Percentiles rank a stretch among this genome's conserved stretches.
Evolutionary conservation across 805 yeast species (phyloP).

Genomic region (Wickerhamomyces bovis): DNA sequence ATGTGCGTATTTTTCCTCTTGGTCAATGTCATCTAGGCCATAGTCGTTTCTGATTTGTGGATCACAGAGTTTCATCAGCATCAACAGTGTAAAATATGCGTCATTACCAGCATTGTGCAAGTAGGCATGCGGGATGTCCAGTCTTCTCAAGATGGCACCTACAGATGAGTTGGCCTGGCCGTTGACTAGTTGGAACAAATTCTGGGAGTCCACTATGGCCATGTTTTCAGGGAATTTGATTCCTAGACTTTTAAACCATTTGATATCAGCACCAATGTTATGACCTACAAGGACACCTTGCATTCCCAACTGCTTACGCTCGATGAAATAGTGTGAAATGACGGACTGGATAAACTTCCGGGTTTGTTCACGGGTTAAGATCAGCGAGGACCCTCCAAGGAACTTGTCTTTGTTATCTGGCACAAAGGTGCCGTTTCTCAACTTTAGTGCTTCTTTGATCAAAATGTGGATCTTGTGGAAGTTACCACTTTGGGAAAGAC

Average conservation of each 20-base stretch:
- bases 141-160: conserved; percentile 38
- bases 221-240: conserved; percentile 35
- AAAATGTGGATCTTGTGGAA: conserved; percentile 38
- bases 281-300: conserved; percentile 52
- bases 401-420: conserved; percentile 47
- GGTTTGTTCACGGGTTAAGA: conserved; percentile 33
- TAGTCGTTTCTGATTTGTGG: conserved; percentile 29
- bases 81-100: conserved; percentile 52
- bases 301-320: conserved; percentile 24
- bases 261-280: conserved; percentile 47
- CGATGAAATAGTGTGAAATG: conserved; percentile 37
- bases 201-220: conserved; percentile 41
- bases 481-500: conserved; percentile 32
- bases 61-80: conserved; percentile 47
- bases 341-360: conserved; percentile 35
- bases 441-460: conserved; percentile 36
- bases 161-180: conserved; percentile 37
- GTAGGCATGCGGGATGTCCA: conserved; percentile 49
- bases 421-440: conserved; percentile 47
- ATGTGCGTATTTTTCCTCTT: conserved; percentile 1
- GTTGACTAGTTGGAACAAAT: conserved; percentile 34
- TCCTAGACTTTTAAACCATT: conserved; percentile 42
- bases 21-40: conserved; percentile 8
- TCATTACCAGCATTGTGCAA: conserved; percentile 73
- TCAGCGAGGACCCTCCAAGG: conserved; percentile 42